phyloP scores from a whole-genome alignment of 176 grass and related monocot genomes.

The Neostapfia colusana region DNA sequence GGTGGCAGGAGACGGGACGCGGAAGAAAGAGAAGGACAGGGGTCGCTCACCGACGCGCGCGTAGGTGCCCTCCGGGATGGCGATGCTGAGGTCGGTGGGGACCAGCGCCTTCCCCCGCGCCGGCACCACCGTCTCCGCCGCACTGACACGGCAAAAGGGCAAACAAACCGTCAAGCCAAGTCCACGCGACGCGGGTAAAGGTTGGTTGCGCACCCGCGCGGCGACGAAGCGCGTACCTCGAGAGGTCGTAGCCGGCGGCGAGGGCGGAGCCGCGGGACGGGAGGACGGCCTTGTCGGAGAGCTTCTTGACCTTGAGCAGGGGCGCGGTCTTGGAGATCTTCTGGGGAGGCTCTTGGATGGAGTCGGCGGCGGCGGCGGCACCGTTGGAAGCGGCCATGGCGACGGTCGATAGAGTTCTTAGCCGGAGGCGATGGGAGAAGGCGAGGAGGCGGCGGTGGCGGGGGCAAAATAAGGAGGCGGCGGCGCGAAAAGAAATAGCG shows the following conservation, averaged over 20 bases:
- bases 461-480: slow-evolving; percentile 31
- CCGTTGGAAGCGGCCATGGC: slow-evolving; percentile 47
- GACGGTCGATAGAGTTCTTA: neutral
- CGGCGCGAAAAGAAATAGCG: slow-evolving; percentile 44
- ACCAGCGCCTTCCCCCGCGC: slow-evolving; percentile 83
- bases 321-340: slow-evolving; percentile 53
- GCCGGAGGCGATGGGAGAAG: neutral
- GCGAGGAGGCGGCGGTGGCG: neutral
- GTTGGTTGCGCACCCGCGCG: neutral
- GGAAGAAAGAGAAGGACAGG: fast-evolving
- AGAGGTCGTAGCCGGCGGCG: slow-evolving; percentile 93
- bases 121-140: slow-evolving; percentile 51
- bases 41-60: slow-evolving; percentile 63
- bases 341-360: slow-evolving; percentile 48
- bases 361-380: slow-evolving; percentile 13
- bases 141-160: slow-evolving; percentile 27
- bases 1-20: neutral
- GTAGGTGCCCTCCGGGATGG: slow-evolving; percentile 88
- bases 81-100: slow-evolving; percentile 73
- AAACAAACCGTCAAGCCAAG: neutral
- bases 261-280: slow-evolving; percentile 67
- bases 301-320: slow-evolving; percentile 79
- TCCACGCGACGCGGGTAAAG: neutral
- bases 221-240: slow-evolving; percentile 39
- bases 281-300: slow-evolving; percentile 68